These are phyloP conservation scores for Filobasidium uniguttulatum DNA, from an alignment of 1,284 basidiomycete species.

Conservation along the genomic window DNA sequence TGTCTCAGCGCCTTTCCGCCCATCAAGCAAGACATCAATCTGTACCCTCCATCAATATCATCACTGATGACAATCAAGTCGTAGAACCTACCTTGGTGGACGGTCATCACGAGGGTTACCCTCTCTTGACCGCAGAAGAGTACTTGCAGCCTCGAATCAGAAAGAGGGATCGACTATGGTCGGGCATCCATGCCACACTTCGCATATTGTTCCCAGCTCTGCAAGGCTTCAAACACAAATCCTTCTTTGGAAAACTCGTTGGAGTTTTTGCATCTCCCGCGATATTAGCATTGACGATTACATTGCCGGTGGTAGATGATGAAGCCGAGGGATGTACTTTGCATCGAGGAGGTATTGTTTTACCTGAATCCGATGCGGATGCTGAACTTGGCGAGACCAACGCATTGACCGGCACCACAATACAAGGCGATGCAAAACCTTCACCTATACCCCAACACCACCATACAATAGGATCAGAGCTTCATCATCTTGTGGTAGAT, in stretches of 20 bases:
- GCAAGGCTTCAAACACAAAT: constrained; percentile 58
- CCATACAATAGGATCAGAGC: constrained; percentile 22
- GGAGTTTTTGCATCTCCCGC: constrained; percentile 74
- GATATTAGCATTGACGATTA: constrained; percentile 70
- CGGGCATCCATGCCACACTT: constrained; percentile 37
- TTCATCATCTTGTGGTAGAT: constrained; percentile 22
- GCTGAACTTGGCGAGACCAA: constrained; percentile 43
- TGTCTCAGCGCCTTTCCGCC: too few relatives aligned
- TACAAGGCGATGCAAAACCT: background rate
- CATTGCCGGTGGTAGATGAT: constrained; percentile 68
- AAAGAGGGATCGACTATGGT: background rate
- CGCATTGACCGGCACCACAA: background rate
- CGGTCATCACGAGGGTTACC: background rate
- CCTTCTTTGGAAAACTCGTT: constrained; percentile 55
- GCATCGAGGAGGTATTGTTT: constrained; percentile 22
- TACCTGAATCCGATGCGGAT: constrained; percentile 25
- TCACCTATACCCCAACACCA: constrained; percentile 1
- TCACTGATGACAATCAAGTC: background rate
- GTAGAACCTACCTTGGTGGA: background rate
- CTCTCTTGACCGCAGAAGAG: constrained; percentile 51
- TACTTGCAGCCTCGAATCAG: background rate
- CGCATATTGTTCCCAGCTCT: constrained; percentile 77
- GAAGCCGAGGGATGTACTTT: constrained; percentile 23
- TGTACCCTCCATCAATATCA: background rate
- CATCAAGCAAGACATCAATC: background rate